Conservation (phyloP, 2,329 filamentous ascomycete genomes). For the Mycosphaerella sp. region DNA sequence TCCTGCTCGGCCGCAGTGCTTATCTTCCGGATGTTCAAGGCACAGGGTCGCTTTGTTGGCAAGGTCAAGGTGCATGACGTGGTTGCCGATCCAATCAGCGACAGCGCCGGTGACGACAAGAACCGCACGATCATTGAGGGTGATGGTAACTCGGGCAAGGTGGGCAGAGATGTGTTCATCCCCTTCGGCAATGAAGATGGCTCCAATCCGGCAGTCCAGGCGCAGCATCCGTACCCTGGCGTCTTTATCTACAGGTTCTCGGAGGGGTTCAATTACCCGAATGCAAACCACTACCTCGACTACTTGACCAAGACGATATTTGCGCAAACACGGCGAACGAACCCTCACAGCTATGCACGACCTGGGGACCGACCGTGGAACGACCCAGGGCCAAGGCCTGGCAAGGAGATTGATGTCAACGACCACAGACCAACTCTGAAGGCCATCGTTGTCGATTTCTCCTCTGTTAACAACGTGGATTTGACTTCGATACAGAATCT, state of each 20-base stretch:
- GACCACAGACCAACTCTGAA: conserved; percentile 63
- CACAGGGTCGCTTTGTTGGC: conserved; percentile 77
- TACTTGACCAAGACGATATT: conserved; percentile 48
- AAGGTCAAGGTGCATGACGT: conserved; percentile 78
- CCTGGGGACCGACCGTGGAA: conserved; percentile 83
- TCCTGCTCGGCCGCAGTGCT: conserved; percentile 69
- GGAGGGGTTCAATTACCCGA: conserved; percentile 95
- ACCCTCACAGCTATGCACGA: conserved; percentile 56
- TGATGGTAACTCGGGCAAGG: conserved; percentile 41
- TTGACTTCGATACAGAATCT: conserved; percentile 87
- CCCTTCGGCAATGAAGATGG: conserved; percentile 84
- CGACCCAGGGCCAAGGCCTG: conserved; percentile 68
- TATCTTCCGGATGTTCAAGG: conserved; percentile 75
- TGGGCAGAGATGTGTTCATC: conserved; percentile 72
- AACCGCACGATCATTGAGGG: background rate
- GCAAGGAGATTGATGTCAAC: conserved; percentile 41
- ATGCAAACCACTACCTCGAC: conserved; percentile 82
- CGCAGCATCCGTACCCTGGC: conserved; percentile 80
- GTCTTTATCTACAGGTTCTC: conserved; percentile 94
- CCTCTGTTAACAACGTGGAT: conserved; percentile 87
- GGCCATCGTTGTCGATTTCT: conserved; percentile 91
- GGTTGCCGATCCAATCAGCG: conserved; percentile 65
- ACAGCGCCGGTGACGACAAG: conserved; percentile 55
- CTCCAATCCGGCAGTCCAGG: conserved; percentile 73
- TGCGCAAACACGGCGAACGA: conserved; percentile 66